Conservation (phyloP, 768 basidiomycete genomes). For the Mycena indigotica region DNA sequence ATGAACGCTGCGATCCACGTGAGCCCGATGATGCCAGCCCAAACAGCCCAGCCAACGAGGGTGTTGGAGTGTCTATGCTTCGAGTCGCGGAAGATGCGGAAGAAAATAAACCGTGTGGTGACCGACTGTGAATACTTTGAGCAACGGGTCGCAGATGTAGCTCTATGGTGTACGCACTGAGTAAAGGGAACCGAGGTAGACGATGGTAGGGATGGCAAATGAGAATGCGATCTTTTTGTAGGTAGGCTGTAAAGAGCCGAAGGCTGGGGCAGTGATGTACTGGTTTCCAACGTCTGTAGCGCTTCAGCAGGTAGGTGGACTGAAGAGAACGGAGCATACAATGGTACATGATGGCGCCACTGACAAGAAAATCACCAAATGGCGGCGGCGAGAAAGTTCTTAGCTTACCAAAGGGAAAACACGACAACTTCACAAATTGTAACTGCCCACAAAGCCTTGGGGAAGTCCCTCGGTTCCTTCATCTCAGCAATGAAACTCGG, state of each 20-base stretch:
- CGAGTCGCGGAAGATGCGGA: slow-evolving; percentile 43
- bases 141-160: no score
- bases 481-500: slow-evolving; percentile 53
- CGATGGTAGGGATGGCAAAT: slow-evolving; percentile 48
- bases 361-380: background rate
- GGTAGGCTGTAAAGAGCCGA: slow-evolving; percentile 40
- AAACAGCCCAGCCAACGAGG: slow-evolving; percentile 21
- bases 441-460: slow-evolving; percentile 47
- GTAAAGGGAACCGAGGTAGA: slow-evolving; percentile 48
- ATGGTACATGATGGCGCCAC: slow-evolving; percentile 46
- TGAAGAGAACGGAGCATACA: slow-evolving; percentile 14
- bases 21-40: slow-evolving; percentile 26
- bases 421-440: slow-evolving; percentile 45
- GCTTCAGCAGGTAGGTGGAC: background rate
- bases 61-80: slow-evolving; percentile 35
- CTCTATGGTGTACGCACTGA: slow-evolving; percentile 38
- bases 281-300: slow-evolving; percentile 32
- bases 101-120: slow-evolving; percentile 47
- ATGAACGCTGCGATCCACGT: slow-evolving; percentile 30
- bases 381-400: no score
- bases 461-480: slow-evolving; percentile 50
- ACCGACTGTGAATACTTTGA: slow-evolving; percentile 41
- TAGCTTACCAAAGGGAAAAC: slow-evolving; percentile 37
- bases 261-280: slow-evolving; percentile 47
- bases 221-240: slow-evolving; percentile 48